Base-by-base conservation (phyloP, 1,284 basidiomycete species). In the Marasmius sp. region DNA sequence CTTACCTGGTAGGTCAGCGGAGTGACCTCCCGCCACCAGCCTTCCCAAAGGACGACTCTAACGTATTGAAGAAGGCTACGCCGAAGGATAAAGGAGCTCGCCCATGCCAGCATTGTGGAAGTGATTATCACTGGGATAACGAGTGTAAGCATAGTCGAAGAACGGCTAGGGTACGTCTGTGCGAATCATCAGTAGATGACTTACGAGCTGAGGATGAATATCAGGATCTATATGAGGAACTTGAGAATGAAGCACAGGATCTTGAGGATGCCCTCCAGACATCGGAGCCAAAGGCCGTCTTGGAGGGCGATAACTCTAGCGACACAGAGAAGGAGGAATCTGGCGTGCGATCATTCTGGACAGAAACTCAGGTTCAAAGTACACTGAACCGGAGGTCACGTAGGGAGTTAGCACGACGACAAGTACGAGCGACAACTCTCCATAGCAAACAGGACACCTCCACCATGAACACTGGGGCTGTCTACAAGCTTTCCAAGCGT, bases 61-160 rank as follows among this genome's bases (percentile, higher is more conserved):
- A 67, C 33, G 60, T 74, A 0, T 72, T 71, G 3, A 66, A 62
- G 20, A 64, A 61, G 27, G 63, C 62, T n/a, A 76, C 74, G 2
- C 75, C 74, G 0, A 64, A 68, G 51, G 48, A 64, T 0, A 70
- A 68, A 53, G 68, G 69, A 10, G 71, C 70, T 18, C 52, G 73
- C 34, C 74, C 74, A 0, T 78, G 76, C n/a, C 61, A 69, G 16
- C 72, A 75, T 39, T 79, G 77, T 57, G 74, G 76, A 8, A 75
- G 72, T 39, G 65, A 56, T 1, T 71, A 71, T n/a, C 75, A 78
- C 39, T 78, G 76, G 77, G 74, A 78, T 53, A 45, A 60, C 6
- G 69, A 71, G 60, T 75, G 73, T 57, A 68, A 66, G 45, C 62
- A 74, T n/a, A n/a, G n/a, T n/a, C n/a, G n/a, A n/a, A n/a, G n/a